Evolutionary conservation across 225 moss, liverwort and hornwort species (phyloP).

Genomic region (Straminergon stramineum): DNA sequence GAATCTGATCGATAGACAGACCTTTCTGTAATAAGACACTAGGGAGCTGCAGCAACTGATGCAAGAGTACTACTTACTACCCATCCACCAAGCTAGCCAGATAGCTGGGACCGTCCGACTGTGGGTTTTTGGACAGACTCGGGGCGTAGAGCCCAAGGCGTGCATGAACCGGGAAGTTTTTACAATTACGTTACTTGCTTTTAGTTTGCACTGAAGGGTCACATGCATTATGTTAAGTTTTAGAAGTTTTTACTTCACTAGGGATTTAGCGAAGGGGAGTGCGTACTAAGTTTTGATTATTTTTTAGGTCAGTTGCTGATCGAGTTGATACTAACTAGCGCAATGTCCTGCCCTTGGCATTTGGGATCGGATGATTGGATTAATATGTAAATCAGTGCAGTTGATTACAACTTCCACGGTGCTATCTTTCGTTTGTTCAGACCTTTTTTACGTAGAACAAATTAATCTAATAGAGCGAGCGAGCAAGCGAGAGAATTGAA

Average conservation of each 20-base stretch:
- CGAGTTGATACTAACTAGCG: background rate
- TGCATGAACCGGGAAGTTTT: background rate
- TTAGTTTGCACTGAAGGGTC: background rate
- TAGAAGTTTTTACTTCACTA: background rate
- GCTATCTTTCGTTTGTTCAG: background rate
- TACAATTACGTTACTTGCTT: background rate
- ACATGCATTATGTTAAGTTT: background rate
- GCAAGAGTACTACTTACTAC: background rate
- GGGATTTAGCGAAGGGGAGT: background rate
- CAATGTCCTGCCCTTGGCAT: background rate
- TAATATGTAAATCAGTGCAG: background rate
- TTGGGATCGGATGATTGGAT: background rate
- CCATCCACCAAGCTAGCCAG: background rate
- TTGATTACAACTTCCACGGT: background rate
- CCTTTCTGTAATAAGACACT: background rate
- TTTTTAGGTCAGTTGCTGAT: background rate
- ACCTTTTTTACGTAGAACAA: background rate
- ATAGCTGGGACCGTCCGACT: background rate
- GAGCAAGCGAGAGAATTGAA: background rate
- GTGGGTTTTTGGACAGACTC: background rate
- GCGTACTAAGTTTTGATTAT: background rate
- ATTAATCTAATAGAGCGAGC: background rate
- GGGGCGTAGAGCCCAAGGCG: background rate
- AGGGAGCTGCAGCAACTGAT: background rate
- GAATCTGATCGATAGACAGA: background rate